Conservation (phyloP, 805 yeast species). For the Clavispora asparagi region DNA sequence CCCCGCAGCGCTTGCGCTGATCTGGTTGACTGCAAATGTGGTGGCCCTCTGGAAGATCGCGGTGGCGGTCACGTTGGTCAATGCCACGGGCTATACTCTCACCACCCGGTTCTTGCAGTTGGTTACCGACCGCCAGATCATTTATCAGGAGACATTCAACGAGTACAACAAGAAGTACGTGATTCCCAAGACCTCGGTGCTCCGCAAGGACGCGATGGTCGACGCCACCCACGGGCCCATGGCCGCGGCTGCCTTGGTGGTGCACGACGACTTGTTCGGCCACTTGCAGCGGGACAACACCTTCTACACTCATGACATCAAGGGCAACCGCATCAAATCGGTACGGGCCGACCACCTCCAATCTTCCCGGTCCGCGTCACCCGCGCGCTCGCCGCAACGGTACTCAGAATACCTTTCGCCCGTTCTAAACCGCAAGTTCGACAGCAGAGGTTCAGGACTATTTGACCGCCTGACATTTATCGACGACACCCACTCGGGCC, state of each 20-base stretch:
- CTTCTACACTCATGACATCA: conserved; percentile 48
- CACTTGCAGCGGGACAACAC: conserved; percentile 26
- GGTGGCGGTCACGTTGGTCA: conserved; percentile 26
- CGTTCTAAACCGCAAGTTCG: background rate
- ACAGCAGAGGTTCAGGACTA: background rate
- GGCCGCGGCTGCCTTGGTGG: conserved; percentile 21
- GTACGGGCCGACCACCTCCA: conserved; percentile 11
- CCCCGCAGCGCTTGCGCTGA: conserved; percentile 46
- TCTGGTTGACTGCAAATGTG: conserved; percentile 23
- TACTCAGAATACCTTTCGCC: background rate
- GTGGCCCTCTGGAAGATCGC: conserved; percentile 28
- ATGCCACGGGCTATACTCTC: conserved; percentile 33
- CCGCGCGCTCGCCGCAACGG: background rate
- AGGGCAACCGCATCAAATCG: conserved; percentile 25
- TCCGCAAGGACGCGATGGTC: conserved; percentile 54
- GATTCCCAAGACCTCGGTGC: conserved; percentile 48
- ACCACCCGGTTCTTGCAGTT: conserved; percentile 42
- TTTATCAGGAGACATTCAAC: conserved; percentile 54
- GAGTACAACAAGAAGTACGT: conserved; percentile 64
- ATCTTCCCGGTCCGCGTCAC: conserved; percentile 6
- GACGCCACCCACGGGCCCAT: conserved; percentile 47
- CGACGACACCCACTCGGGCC: conserved; percentile 6
- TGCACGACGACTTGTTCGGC: conserved; percentile 16
- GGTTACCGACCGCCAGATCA: conserved; percentile 53
- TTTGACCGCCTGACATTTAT: conserved; percentile 4